Conservation (phyloP, 2,329 filamentous ascomycete genomes). For the Epichloe sp. region DNA sequence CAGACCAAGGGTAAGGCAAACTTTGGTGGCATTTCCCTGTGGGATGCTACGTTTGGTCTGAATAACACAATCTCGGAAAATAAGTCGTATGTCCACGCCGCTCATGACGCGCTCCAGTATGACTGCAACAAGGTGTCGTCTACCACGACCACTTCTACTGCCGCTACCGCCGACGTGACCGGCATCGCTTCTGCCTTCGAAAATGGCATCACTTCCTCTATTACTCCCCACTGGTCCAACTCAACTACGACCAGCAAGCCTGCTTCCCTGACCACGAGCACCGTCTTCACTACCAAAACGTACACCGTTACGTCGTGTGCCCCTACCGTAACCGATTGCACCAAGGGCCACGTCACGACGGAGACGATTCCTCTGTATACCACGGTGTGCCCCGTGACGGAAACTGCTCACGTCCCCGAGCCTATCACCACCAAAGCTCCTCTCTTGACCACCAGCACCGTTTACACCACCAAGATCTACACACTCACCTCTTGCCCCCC, state of each 20-base stretch:
- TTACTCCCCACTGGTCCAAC: constrained; percentile 4
- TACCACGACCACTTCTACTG: constrained; percentile 4
- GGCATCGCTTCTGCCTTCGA: too few relatives aligned
- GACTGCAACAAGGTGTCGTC: constrained; percentile 20
- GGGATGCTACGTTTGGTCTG: constrained; percentile 27
- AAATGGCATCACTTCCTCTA: too few relatives aligned
- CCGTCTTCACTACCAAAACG: constrained; percentile 39
- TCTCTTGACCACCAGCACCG: constrained; percentile 10
- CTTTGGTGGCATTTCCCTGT: constrained; percentile 35
- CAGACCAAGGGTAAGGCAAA: constrained; percentile 20
- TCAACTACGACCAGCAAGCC: constrained; percentile 3
- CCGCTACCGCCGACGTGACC: too few relatives aligned
- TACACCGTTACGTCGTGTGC: constrained; percentile 42
- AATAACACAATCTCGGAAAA: constrained; percentile 20
- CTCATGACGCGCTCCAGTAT: constrained; percentile 23
- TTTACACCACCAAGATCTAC: constrained; percentile 24
- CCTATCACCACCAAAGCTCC: constrained; percentile 4
- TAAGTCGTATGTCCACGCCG: constrained; percentile 24
- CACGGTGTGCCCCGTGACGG: constrained; percentile 23
- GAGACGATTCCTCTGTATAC: constrained; percentile 21
- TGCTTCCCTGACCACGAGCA: constrained; percentile 11
- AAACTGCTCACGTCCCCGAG: constrained; percentile 7
- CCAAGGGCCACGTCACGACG: constrained; percentile 19
- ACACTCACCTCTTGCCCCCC: constrained; percentile 41
- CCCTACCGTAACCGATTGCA: constrained; percentile 37